These are phyloP conservation scores for Aspergillus bertholletiae DNA, from an alignment of 495 filamentous ascomycete species.

Conservation along the genomic window DNA sequence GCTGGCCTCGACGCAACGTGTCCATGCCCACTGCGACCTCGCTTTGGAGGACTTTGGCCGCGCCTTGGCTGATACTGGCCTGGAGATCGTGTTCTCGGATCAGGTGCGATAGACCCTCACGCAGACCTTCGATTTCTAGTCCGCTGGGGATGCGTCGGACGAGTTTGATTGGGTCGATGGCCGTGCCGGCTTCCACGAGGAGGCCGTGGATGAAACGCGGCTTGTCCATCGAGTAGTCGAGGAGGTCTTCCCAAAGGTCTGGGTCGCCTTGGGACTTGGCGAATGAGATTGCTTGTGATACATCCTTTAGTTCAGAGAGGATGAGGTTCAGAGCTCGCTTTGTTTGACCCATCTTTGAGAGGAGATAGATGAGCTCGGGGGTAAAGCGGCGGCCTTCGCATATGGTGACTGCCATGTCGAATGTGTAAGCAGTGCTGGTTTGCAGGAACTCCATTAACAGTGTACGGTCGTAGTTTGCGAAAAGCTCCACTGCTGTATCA, in stretches of 20 bases:
- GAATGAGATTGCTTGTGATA: slow-evolving; percentile 87
- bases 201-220: slow-evolving; percentile 89
- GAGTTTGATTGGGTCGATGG: slow-evolving; percentile 84
- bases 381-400: slow-evolving; percentile 78
- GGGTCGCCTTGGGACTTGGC: slow-evolving; percentile 88
- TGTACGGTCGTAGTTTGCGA: slow-evolving; percentile 74
- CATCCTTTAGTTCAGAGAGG: slow-evolving; percentile 81
- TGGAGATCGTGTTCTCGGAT: slow-evolving; percentile 93
- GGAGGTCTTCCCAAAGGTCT: slow-evolving; percentile 90
- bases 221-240: slow-evolving; percentile 95
- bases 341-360: slow-evolving; percentile 90
- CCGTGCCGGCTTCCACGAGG: slow-evolving; percentile 88
- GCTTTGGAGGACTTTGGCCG: slow-evolving; percentile 77
- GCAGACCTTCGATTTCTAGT: slow-evolving; percentile 82
- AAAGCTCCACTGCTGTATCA: slow-evolving; percentile 79
- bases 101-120: slow-evolving; percentile 79
- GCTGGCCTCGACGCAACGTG: slow-evolving; percentile 68
- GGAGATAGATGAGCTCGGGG: slow-evolving; percentile 86
- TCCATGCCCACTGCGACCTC: slow-evolving; percentile 85
- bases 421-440: slow-evolving; percentile 74
- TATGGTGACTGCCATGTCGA: slow-evolving; percentile 69
- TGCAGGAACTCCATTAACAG: slow-evolving; percentile 86
- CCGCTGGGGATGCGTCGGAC: slow-evolving; percentile 89
- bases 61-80: slow-evolving; percentile 82
- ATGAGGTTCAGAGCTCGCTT: slow-evolving; percentile 88